Conservation (phyloP, 1,284 basidiomycete species). For the Pyrrhoderma noxium region DNA sequence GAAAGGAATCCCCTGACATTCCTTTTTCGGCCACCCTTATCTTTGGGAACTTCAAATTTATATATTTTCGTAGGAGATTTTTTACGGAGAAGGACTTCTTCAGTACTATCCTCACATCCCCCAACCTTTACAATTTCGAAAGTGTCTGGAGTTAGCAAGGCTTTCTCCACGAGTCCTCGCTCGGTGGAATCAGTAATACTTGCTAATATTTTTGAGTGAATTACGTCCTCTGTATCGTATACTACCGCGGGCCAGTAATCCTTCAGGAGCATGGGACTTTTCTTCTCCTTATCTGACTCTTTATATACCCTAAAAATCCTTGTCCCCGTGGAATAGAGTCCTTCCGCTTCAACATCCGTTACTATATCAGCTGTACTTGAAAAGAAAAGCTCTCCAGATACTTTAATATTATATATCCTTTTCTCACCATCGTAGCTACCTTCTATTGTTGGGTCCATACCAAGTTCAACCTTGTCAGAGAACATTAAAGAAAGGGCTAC, state of each 20-base stretch:
- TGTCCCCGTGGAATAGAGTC: not conserved
- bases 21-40: too few relatives aligned
- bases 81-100: not conserved
- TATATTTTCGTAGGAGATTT: not conserved
- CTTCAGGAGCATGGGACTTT: not conserved
- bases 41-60: not conserved
- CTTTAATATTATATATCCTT: not conserved
- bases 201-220: not conserved
- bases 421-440: not conserved
- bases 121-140: not conserved
- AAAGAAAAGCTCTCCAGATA: not conserved
- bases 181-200: not conserved
- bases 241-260: not conserved
- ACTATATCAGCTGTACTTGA: not conserved
- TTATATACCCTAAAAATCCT: not conserved
- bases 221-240: not conserved
- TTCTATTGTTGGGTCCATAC: conserved; percentile 4
- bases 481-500: not conserved
- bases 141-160: not conserved
- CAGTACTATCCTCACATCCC: not conserved
- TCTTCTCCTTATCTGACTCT: not conserved
- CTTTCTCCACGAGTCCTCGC: not conserved
- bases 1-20: too few relatives aligned
- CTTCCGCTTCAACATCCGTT: not conserved
- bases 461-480: not conserved